Base-by-base conservation (phyloP, 805 yeast species). In the Wickerhamiella galacta region DNA sequence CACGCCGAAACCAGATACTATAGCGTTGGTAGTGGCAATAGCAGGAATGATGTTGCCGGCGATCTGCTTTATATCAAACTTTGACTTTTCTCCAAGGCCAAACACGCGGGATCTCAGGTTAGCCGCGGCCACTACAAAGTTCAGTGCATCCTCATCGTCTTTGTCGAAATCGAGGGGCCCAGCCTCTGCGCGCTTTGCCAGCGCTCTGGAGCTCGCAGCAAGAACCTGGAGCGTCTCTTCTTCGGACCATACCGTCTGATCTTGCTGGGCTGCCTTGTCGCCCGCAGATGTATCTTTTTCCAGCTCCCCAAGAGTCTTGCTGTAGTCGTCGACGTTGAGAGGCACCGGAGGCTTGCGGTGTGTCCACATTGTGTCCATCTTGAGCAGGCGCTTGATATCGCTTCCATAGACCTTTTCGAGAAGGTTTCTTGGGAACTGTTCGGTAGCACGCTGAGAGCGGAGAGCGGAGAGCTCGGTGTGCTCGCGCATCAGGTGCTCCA, bases 31-130 rank as follows among this genome's bases (percentile, higher is more conserved):
- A 2, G 98, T 90, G 4, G 98, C 96, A 44, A 92, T 85, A 0
- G 98, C 98, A 0, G 99, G 98, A 25, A 90, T 90, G 46, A 90
- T 90, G 53, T 87, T 90, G 4, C 99, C 99, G 0, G 98, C 98
- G 41, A 87, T 83, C 36, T 59, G 92, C 52, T 90, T 90, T 39
- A 79, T 70, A 39, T 82, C 93, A 49, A 92, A 90, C 28, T 68
- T 70, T 26, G 60, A 57, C 35, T 74, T 78, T 30, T 79, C 93
- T 49, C 77, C 76, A 48, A 90, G 63, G 1, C 94, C 95, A 53
- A 79, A 90, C 45, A 83, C 75, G 52, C 56, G 75, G 0, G 96
- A 95, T 49, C 87, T 74, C 45, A 90, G 65, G 49, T 80, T 80
- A 2, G 98, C 95, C 34, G 77, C 96, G 38, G 95, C 72, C 2